Base-by-base conservation (phyloP, 352 stramenopile genomes). In the Globisporangium abappressorium region DNA sequence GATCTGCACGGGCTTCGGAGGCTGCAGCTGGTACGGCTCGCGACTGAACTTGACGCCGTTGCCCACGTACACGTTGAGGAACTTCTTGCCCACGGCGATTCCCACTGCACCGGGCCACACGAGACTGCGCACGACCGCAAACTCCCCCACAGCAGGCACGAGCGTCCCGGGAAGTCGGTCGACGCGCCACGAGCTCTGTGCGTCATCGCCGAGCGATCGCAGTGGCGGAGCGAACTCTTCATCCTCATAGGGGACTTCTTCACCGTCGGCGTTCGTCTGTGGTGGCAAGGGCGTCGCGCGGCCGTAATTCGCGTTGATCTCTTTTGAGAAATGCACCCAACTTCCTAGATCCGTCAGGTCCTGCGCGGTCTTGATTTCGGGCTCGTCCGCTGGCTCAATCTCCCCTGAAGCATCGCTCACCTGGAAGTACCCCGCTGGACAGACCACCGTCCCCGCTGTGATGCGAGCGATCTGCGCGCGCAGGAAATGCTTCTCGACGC, bases 391-490 rank as follows among this genome's bases (percentile, higher is more conserved):
- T 33, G 89, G 84, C 41, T 80, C 74, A 9, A 94, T 87, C 20
- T 96, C 90, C 5, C 89, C 65, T 14, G 18, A 41, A 3, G 69
- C 74, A 34, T 97, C 87, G 33, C 76, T 85, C 3, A 80, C 70
- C 54, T 93, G 80, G 62, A 96, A 97, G 70, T 93, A 96, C 24
- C 93, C 93, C 24, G 77, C 74, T 20, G 93, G 93, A 43, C 87
- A 94, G 22, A 98, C 64, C 3, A 91, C 89, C 0, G 85, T 96
- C 4, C 80, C 78, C 3, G 88, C 73, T 24, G 82, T 90, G 71
- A 98, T 97, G 49, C 90, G 90, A 47, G 92, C 93, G 68, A 98
- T 96, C 69, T 97, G 85, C 2, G 92, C 88, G 47, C 93, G 86
- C 8, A 98, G 59, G 47, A 94, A 95, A 61, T 97, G 79, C 30